These are phyloP conservation scores for Cavenderia fasciculata DNA, from an alignment of 78 protist species.

Conservation along the genomic window DNA sequence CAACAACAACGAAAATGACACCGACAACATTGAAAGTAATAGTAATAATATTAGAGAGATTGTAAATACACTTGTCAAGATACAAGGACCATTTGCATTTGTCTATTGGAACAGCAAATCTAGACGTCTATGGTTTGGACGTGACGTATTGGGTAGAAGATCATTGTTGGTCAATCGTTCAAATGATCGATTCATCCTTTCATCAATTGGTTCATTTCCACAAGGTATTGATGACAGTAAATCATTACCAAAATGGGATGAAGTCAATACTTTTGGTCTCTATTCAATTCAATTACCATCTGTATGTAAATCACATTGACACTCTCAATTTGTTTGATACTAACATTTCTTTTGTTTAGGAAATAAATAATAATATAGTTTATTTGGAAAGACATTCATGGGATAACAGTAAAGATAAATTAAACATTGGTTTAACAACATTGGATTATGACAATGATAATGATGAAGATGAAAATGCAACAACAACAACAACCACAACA, in stretches of 20 bases:
- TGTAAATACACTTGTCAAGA: neutral
- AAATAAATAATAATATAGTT: neutral
- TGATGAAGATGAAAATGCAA: slow-evolving; percentile 20
- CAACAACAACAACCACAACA: slow-evolving; percentile 4
- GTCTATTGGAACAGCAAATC: slow-evolving; percentile 24
- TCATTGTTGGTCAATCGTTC: slow-evolving; percentile 25
- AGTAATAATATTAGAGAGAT: neutral
- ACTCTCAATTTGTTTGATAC: too few species aligned
- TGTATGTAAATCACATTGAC: too few species aligned
- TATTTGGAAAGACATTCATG: slow-evolving; percentile 32
- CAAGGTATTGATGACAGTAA: slow-evolving; percentile 27
- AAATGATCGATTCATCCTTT: slow-evolving; percentile 12
- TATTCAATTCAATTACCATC: slow-evolving; percentile 55
- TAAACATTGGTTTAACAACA: slow-evolving; percentile 41
- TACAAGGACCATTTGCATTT: slow-evolving; percentile 68
- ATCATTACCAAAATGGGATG: slow-evolving; percentile 46
- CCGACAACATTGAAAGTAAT: neutral
- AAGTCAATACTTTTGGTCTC: slow-evolving; percentile 61
- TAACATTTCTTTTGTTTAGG: too few species aligned
- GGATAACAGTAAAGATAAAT: neutral
- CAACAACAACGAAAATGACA: neutral
- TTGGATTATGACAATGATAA: slow-evolving; percentile 30
- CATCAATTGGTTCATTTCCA: slow-evolving; percentile 71
- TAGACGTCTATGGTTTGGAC: slow-evolving; percentile 61
- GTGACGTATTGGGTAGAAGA: slow-evolving; percentile 71